Evolutionary conservation across 331 rosid species (phyloP), one percentile per base, ranked within the genome.

Genomic region (Telfairia occidentalis): DNA sequence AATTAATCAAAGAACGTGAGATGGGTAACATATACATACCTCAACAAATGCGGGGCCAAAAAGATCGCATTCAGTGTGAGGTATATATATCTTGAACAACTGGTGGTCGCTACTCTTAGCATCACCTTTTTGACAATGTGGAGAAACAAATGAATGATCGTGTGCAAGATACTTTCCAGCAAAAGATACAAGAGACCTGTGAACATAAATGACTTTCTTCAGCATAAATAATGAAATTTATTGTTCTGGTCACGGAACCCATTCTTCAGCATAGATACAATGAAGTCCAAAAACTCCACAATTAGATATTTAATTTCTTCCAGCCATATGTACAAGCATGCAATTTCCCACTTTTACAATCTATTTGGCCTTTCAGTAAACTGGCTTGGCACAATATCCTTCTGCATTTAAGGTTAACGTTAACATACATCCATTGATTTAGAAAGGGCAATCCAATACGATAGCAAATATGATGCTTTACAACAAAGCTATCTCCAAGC

Each of bases 31-130:
- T 76, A 89, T 92, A 64, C 76, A 53, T 76, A 90, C 99, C 97
- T 95, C 99, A 77, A 95, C 85, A 84, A 92, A 95, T 74, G 90
- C 96, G 78, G 99, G 99, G 71, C 99, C 99, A 86, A 83, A 79
- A 78, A 75, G 63, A 81, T 64, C 71, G 63, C 85, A 73, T 66
- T 95, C 99, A 4, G 85, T 90, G 24, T 49, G 83, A 83, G 97
- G 96, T 32, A 95, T 87, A 54, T 50, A 74, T 84, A 95, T 90
- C 85, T 86, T 89, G 85, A 81, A 92, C 35, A 90, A 74, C 79
- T 95, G 97, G 82, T 79, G 84, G 71, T 84, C 87, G 64, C 82
- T 80, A 85, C 89, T 70, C 71, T 83, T 82, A 77, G 73, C 71
- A 54, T 75, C 78, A 59, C 76, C 88, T 65, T 79, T 65, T 84